These are phyloP conservation scores for Naegleria gruberi DNA, from an alignment of 208 protist species.

Conservation along the genomic window DNA sequence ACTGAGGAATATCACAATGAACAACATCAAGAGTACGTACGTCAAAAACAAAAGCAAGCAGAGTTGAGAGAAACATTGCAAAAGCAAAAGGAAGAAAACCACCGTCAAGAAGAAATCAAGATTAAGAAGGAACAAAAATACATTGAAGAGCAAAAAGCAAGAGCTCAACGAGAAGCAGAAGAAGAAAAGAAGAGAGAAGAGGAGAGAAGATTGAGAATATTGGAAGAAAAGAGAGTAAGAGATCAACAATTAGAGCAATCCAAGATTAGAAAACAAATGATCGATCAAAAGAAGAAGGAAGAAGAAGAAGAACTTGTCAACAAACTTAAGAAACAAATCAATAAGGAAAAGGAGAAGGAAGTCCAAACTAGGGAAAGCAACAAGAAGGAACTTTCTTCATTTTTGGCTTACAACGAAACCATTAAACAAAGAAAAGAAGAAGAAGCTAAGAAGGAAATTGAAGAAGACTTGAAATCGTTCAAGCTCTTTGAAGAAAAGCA, in stretches of 20 bases:
- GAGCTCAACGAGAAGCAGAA: neutral
- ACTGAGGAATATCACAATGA: neutral
- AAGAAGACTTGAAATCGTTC: neutral
- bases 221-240: slow-evolving; percentile 2
- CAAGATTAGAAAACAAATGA: neutral
- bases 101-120: neutral
- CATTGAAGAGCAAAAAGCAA: neutral
- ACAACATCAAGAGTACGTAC: neutral
- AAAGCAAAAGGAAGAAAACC: neutral
- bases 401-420: neutral
- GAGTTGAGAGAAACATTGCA: neutral
- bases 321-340: neutral
- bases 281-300: neutral
- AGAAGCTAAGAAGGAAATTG: neutral
- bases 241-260: neutral
- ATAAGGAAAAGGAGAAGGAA: neutral
- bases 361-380: neutral
- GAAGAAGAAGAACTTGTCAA: neutral
- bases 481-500: neutral
- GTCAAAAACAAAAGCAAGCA: neutral
- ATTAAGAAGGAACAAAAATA: neutral
- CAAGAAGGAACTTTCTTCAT: neutral
- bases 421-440: neutral
- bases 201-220: neutral
- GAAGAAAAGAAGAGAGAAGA: neutral